Conservation (phyloP, 2,329 filamentous ascomycete species). For the Septoria petroselini region DNA sequence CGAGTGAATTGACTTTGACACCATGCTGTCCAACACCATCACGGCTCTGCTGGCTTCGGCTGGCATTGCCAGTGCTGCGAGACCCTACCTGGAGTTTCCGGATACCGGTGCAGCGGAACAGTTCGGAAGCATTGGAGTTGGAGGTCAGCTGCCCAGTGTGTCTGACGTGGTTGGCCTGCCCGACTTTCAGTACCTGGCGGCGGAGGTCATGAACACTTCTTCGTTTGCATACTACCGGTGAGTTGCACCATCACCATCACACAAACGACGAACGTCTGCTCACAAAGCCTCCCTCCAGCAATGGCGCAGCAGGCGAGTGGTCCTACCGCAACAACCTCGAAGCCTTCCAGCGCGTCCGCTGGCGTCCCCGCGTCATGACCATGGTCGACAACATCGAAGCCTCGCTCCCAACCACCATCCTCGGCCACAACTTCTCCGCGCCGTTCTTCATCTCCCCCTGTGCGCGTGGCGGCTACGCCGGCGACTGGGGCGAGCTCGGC, state of each 20-base stretch:
- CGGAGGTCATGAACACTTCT: constrained; percentile 18
- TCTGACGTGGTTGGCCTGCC: constrained; percentile 18
- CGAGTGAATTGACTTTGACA: constrained; percentile 1
- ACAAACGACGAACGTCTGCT: too few relatives aligned
- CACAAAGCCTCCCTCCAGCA: too few relatives aligned
- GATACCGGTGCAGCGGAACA: constrained; percentile 21
- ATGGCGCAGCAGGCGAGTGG: constrained; percentile 31
- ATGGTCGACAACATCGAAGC: constrained; percentile 30
- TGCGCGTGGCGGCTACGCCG: constrained; percentile 84
- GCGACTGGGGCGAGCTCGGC: constrained; percentile 42
- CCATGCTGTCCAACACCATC: constrained; percentile 10
- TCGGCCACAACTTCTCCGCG: constrained; percentile 74
- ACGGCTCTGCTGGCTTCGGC: constrained; percentile 12
- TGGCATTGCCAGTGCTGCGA: constrained; percentile 18
- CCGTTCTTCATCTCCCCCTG: constrained; percentile 96
- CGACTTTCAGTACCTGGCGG: constrained; percentile 23
- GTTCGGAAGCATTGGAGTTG: constrained; percentile 17
- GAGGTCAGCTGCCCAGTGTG: constrained; percentile 18
- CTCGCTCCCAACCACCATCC: constrained; percentile 68
- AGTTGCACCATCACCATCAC: too few relatives aligned
- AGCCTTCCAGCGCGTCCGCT: constrained; percentile 27
- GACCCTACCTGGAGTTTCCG: constrained; percentile 20
- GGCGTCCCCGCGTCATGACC: constrained; percentile 25
- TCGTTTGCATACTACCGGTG: constrained; percentile 31
- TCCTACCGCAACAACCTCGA: constrained; percentile 33